These are phyloP conservation scores for Recurvomyces mirabilis DNA, from an alignment of 495 filamentous ascomycete genomes.

Conservation along the genomic window DNA sequence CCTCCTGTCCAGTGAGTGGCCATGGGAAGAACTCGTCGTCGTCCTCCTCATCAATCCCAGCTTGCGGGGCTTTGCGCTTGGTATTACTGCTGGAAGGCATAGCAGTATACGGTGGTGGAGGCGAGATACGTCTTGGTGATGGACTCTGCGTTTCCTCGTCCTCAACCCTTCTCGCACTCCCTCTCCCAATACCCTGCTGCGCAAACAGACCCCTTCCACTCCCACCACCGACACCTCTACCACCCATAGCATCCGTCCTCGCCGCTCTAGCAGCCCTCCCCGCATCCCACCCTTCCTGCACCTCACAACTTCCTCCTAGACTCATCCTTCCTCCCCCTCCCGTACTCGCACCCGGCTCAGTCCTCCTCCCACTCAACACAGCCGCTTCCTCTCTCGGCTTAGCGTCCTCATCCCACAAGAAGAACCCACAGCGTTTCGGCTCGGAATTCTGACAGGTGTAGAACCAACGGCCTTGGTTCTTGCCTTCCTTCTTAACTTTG, in stretches of 20 bases:
- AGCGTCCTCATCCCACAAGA: constrained; percentile 58
- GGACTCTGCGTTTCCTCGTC: constrained; percentile 7
- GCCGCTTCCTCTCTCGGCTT: constrained; percentile 42
- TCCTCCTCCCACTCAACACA: constrained; percentile 41
- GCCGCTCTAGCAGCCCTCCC: constrained; percentile 1
- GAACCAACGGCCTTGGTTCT: constrained; percentile 44
- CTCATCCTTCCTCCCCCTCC: not conserved
- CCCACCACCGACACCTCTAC: no score
- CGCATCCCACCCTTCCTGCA: constrained; percentile 17
- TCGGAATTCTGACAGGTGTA: constrained; percentile 53
- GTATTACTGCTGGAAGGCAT: not conserved
- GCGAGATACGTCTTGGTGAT: constrained; percentile 4
- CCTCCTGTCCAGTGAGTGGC: constrained; percentile 16
- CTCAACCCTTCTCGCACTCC: not conserved
- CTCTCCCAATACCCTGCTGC: not conserved
- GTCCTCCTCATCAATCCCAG: constrained; percentile 12
- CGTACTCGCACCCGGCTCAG: constrained; percentile 18
- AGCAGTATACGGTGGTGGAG: not conserved
- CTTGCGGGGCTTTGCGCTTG: constrained; percentile 9
- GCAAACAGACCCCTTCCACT: constrained; percentile 8
- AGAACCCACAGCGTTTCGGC: constrained; percentile 51
- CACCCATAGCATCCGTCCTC: constrained; percentile 6
- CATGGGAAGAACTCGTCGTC: constrained; percentile 18
- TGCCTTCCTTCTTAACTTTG: constrained; percentile 53
- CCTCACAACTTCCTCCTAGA: no score